Evolutionary conservation across 177 flowering plant genomes (phyloP), one percentile per base, ranked within the genome.

Genomic region (Tripterygium wilfordii): DNA sequence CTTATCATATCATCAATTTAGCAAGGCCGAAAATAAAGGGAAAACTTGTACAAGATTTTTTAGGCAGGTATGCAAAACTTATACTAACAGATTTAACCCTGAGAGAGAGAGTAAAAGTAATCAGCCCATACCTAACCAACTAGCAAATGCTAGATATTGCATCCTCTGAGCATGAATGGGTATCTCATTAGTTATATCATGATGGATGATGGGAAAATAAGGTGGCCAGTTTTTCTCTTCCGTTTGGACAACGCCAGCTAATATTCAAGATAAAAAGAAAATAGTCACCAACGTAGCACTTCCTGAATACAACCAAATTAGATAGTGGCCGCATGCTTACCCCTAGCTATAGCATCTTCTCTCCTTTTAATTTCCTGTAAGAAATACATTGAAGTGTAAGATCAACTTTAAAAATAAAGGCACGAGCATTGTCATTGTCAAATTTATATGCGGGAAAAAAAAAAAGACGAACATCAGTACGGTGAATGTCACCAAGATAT

Each of bases 141-240:
- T 94, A 19, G 96, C 95, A 78, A 94, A 94, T 48, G 99, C 99
- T 70, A 94, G 62, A 74, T 94, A 94, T 76, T 89, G 97, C 69
- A 87, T 54, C 83, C 69, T 85, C 49, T 89, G 99, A 61, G 96
- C 96, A 78, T 94, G 86, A 37, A 73, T 64, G 9, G 96, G 99
- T 54, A 94, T 94, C 56, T 94, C 99, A 64, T 83, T 87, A 20
- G 92, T 76, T 36, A 94, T 89, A 53, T 92, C 99, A 77, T 92
- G 97, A 70, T 89, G 99, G 36, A 92, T 92, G 45, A 92, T 81
- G 21, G 99, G 97, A 53, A 92, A 89, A 49, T 83, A 79, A 8
- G 99, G 95, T 12, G 99, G 99, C 99, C 99, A 94, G 45, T 89
- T 94, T 57, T 62, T 85, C 48, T 85, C 87, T 71, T 89, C 79